Conservation (phyloP, 2,329 filamentous ascomycete genomes). For the Fusarium buharicum region DNA sequence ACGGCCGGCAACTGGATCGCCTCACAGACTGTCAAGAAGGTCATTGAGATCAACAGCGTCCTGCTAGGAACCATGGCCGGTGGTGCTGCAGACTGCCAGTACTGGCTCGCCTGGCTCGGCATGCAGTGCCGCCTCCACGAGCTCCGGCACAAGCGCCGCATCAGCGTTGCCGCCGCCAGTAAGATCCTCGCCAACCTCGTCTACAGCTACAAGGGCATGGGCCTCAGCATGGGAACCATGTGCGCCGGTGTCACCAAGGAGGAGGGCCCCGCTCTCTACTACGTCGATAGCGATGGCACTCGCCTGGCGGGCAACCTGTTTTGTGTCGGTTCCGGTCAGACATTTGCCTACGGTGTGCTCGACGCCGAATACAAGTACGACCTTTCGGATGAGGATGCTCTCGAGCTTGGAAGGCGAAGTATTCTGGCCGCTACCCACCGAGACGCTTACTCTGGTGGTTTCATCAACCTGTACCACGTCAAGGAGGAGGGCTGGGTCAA, state of each 20-base stretch:
- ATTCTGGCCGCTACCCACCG: conserved; percentile 96
- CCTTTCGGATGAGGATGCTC: conserved; percentile 83
- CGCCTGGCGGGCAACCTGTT: conserved; percentile 93
- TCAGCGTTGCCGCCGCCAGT: conserved; percentile 94
- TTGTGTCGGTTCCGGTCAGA: conserved; percentile 98
- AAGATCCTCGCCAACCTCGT: conserved; percentile 99
- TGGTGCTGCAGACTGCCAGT: conserved; percentile 98
- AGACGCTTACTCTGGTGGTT: conserved; percentile 98
- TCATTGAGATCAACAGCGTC: conserved; percentile 96
- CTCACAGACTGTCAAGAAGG: conserved; percentile 99
- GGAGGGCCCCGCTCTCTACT: conserved; percentile 97
- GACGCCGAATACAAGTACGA: conserved; percentile 96
- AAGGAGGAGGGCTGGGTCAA: conserved; percentile 99
- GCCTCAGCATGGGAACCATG: conserved; percentile 99
- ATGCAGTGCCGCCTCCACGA: conserved; percentile 99
- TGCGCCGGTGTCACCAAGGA: conserved; percentile 95
- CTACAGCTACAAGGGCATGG: conserved; percentile 99
- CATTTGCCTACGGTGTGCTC: conserved; percentile 97
- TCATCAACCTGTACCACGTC: conserved; percentile 98
- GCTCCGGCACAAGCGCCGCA: conserved; percentile 98
- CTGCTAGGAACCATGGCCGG: conserved; percentile 98
- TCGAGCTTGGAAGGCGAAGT: conserved; percentile 89
- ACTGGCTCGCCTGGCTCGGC: conserved; percentile 98
- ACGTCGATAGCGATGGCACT: conserved; percentile 95
- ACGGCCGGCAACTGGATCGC: conserved; percentile 99